Base-by-base conservation (phyloP, 257 asterid genomes). In the Craterostigma plantagineum region DNA sequence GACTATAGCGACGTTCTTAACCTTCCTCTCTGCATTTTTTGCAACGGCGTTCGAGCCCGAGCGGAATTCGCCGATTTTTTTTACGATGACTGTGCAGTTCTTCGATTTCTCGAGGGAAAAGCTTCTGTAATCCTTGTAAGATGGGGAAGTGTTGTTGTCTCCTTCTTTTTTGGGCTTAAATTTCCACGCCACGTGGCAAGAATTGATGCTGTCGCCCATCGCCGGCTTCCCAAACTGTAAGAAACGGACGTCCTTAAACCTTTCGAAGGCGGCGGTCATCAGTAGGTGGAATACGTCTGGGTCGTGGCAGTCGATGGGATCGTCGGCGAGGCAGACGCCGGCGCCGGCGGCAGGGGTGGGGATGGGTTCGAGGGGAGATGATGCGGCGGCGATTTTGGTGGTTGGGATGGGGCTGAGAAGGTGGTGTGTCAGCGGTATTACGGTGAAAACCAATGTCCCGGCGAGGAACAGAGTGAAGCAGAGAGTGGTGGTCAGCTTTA, bases 111-210 rank as follows among this genome's bases (percentile, higher is more conserved):
- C 58, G 11, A 86, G 42, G 7, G 64, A 51, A 54, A 87, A 87
- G 52, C 71, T 79, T 62, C 95, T 50, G 37, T 87, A 82, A 54
- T 87, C 97, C 60, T 87, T 81, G 47, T 87, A 76, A 48, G 81
- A 69, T 0, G 93, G 63, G 16, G 95, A 90, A 3, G 80, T 68
- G 57, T 86, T n/a, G n/a, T n/a, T 78, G 33, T 92, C 95, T 45
- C 82, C 97, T 53, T n/a, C n/a, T n/a, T n/a, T n/a, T n/a, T 76
- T 82, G 3, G 97, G 95, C 75, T 92, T 82, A 58, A 87, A 87
- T 55, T 95, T 45, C 95, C 95, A 87, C 8, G 93, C 97, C 97
- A 87, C 81, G 71, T 87, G 97, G 54, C 97, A 87, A 16, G 93
- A 69, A 35, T 40, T 65, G 2, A 49, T 72, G 34, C 62, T 59